Evolutionary conservation across 2,329 filamentous ascomycete species (phyloP).

Genomic region (Botrytis galanthina): DNA sequence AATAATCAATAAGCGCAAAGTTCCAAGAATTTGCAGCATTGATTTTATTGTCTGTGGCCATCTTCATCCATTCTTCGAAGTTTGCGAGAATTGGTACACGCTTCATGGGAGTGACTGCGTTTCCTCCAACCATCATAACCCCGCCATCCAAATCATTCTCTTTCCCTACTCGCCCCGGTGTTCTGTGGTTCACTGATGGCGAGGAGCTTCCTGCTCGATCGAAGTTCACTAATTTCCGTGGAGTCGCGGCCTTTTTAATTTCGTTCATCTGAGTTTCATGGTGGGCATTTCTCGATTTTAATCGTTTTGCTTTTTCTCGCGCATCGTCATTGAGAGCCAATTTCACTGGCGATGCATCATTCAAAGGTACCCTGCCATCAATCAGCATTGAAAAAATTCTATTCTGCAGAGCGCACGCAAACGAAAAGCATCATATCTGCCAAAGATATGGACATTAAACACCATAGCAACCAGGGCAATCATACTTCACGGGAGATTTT

Average conservation of each 20-base stretch:
- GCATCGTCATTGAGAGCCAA: conserved; percentile 73
- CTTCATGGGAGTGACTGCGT: conserved; percentile 90
- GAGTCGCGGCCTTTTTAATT: conserved; percentile 77
- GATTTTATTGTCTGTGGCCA: conserved; percentile 99
- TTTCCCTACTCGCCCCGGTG: conserved; percentile 46
- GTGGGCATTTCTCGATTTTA: conserved; percentile 82
- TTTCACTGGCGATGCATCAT: conserved; percentile 92
- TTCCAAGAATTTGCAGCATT: conserved; percentile 99
- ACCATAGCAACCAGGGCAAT: conserved; percentile 14
- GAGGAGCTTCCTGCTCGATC: conserved; percentile 58
- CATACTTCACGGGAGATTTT: conserved; percentile 41
- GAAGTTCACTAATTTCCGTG: conserved; percentile 62
- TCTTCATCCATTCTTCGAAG: conserved; percentile 99
- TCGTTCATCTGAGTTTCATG: conserved; percentile 92
- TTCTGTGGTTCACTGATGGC: conserved; percentile 56
- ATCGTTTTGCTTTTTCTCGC: conserved; percentile 82
- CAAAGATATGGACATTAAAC: conserved; percentile 4
- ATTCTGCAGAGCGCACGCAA: neutral
- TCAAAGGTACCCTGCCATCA: conserved; percentile 75
- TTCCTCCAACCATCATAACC: conserved; percentile 65
- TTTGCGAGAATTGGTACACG: conserved; percentile 93
- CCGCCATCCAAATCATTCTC: conserved; percentile 53
- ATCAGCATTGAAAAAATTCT: conserved; percentile 15
- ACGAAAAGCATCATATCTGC: conserved; percentile 8
- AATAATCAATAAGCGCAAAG: conserved; percentile 99